phyloP scores from a whole-genome alignment of 2,329 filamentous ascomycete genomes.

The Cadophora gregata region DNA sequence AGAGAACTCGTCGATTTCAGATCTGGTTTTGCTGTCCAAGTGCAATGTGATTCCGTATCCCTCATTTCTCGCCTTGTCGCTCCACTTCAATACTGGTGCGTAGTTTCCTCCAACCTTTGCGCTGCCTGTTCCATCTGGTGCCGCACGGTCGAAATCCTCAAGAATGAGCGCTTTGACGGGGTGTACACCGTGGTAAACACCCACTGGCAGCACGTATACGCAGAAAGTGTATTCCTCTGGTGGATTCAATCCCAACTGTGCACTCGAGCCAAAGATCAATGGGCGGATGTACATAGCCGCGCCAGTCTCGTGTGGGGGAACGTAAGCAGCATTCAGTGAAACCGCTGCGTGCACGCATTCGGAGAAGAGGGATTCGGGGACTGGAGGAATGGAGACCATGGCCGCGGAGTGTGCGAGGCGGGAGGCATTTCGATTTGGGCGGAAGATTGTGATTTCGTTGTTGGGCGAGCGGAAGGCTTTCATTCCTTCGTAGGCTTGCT shows the following conservation, averaged over 20 bases:
- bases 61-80: slow-evolving; percentile 76
- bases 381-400: slow-evolving; percentile 81
- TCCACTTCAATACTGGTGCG: slow-evolving; percentile 87
- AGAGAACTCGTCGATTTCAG: slow-evolving; percentile 93
- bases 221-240: slow-evolving; percentile 92
- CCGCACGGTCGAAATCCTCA: slow-evolving; percentile 91
- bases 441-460: slow-evolving; percentile 80
- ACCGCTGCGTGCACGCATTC: slow-evolving; percentile 81
- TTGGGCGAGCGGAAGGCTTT: slow-evolving; percentile 89
- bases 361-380: slow-evolving; percentile 79
- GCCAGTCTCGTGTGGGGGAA: slow-evolving; percentile 87
- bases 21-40: slow-evolving; percentile 82
- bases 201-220: slow-evolving; percentile 89
- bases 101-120: slow-evolving; percentile 98
- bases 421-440: slow-evolving; percentile 80
- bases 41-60: slow-evolving; percentile 96
- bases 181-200: slow-evolving; percentile 89
- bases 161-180: slow-evolving; percentile 88
- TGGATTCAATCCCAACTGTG: slow-evolving; percentile 84
- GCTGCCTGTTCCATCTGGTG: slow-evolving; percentile 86
- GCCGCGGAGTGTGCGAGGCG: slow-evolving; percentile 86
- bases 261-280: slow-evolving; percentile 83
- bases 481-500: slow-evolving; percentile 98
- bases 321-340: slow-evolving; percentile 85
- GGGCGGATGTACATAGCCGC: slow-evolving; percentile 94